Conservation (phyloP, 495 filamentous ascomycete genomes). For the Chaetomium cochliodes region DNA sequence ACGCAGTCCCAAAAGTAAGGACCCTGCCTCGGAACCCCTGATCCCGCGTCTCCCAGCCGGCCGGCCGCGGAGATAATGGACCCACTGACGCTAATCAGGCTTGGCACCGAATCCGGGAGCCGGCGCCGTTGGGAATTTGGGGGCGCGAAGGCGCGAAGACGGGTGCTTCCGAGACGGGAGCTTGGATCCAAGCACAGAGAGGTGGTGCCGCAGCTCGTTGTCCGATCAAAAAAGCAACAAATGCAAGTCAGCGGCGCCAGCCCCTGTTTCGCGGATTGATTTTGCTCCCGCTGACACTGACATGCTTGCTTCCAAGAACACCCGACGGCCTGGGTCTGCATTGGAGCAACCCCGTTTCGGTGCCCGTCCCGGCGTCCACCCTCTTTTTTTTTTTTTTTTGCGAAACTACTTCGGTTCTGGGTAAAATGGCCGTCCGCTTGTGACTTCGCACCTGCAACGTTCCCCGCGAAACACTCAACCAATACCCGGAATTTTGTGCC, state of each 20-base stretch:
- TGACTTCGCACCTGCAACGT: conserved; percentile 3
- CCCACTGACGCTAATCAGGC: conserved; percentile 7
- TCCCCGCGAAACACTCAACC: conserved; percentile 18
- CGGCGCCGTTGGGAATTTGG: conserved; percentile 9
- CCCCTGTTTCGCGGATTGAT: conserved; percentile 5
- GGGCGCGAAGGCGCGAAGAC: not conserved
- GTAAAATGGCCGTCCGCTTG: conserved; percentile 1
- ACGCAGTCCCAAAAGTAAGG: not conserved
- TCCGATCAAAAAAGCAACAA: not conserved
- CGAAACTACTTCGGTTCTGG: not conserved
- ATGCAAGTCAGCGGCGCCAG: conserved; percentile 10
- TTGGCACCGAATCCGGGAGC: conserved; percentile 17
- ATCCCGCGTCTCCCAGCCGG: conserved; percentile 18
- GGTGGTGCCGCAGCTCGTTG: not conserved
- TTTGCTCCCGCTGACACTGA: conserved; percentile 10
- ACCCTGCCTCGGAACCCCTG: conserved; percentile 3
- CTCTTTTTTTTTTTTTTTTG: too few relatives aligned
- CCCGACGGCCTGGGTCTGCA: not conserved
- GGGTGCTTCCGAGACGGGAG: conserved; percentile 18
- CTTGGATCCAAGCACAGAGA: not conserved
- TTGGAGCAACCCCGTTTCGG: not conserved
- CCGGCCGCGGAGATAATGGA: conserved; percentile 30
- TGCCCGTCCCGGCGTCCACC: too few relatives aligned
- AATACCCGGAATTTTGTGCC: conserved; percentile 32
- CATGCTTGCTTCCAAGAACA: not conserved